A percentile compares a stretch with the other conserved stretches of the same genome.
Evolutionary conservation across 176 grass and related monocot species (phyloP).

Genomic region (Guadua angustifolia): DNA sequence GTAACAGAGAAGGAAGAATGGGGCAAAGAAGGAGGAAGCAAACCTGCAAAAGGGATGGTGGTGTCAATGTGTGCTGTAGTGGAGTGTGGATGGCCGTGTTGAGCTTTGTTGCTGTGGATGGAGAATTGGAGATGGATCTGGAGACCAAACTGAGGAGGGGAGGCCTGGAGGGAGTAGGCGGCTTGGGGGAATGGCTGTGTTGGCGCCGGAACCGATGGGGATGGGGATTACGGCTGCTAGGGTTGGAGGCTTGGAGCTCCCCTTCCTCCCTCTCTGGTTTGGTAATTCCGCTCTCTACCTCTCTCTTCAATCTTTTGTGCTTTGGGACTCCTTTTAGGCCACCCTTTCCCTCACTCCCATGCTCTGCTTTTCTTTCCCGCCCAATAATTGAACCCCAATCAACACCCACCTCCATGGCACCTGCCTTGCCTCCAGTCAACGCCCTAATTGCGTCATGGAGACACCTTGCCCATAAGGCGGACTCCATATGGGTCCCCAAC

Average conservation of each 20-base stretch:
- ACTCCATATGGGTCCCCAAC: too few species aligned
- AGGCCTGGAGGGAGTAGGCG: too few species aligned
- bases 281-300: neutral
- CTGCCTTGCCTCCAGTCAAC: neutral
- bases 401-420: neutral
- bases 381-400: neutral
- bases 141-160: too few species aligned
- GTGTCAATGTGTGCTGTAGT: too few species aligned
- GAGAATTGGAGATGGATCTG: too few species aligned
- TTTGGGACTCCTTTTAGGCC: neutral
- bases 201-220: neutral
- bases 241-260: neutral
- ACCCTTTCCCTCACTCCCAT: neutral
- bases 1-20: too few species aligned
- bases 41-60: too few species aligned
- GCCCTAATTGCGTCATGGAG: neutral
- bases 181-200: too few species aligned
- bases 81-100: too few species aligned
- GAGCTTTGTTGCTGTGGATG: too few species aligned
- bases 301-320: neutral
- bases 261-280: neutral
- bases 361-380: neutral
- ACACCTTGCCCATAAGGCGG: neutral
- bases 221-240: neutral
- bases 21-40: too few species aligned